A percentile compares a stretch with the other conserved stretches of the same genome.
Conservation (phyloP, 495 filamentous ascomycete genomes). For the Lindgomyces ingoldianus region DNA sequence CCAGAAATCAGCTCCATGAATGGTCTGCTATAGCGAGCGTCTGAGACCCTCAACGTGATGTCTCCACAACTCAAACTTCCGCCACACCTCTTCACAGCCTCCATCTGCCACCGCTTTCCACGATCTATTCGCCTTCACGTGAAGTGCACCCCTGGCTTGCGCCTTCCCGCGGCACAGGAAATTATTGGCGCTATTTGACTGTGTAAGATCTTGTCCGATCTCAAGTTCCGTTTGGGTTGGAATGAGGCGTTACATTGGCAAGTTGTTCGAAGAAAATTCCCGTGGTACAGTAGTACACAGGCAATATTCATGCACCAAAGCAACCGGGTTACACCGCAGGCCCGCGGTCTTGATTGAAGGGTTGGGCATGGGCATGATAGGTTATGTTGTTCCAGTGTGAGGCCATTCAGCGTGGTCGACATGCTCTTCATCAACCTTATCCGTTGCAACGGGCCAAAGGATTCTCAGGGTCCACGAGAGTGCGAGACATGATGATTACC, state of each 20-base stretch:
- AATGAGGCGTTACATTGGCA: slow-evolving; percentile 33
- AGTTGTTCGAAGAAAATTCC: background rate
- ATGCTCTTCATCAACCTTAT: slow-evolving; percentile 23
- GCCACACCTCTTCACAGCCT: background rate
- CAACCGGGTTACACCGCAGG: slow-evolving; percentile 34
- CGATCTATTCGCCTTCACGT: background rate
- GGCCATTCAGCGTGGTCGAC: slow-evolving; percentile 6
- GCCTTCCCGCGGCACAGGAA: background rate
- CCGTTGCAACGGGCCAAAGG: slow-evolving; percentile 16
- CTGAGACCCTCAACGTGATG: background rate
- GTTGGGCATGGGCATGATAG: slow-evolving; percentile 22
- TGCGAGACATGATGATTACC: slow-evolving; percentile 23
- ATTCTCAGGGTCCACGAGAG: slow-evolving; percentile 30
- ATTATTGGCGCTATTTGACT: slow-evolving; percentile 2
- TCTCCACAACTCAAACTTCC: background rate
- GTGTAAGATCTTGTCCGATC: slow-evolving; percentile 2
- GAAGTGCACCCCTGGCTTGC: background rate
- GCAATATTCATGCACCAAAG: slow-evolving; percentile 28
- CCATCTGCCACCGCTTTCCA: background rate
- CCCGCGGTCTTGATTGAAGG: slow-evolving; percentile 4
- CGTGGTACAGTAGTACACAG: slow-evolving; percentile 27
- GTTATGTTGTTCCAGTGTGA: background rate
- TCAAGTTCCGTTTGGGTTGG: slow-evolving; percentile 17
- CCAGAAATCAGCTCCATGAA: background rate
- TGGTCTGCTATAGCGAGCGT: background rate